Evolutionary conservation across 2,329 filamentous ascomycete genomes (phyloP).

Genomic region (Penicillium sp.): DNA sequence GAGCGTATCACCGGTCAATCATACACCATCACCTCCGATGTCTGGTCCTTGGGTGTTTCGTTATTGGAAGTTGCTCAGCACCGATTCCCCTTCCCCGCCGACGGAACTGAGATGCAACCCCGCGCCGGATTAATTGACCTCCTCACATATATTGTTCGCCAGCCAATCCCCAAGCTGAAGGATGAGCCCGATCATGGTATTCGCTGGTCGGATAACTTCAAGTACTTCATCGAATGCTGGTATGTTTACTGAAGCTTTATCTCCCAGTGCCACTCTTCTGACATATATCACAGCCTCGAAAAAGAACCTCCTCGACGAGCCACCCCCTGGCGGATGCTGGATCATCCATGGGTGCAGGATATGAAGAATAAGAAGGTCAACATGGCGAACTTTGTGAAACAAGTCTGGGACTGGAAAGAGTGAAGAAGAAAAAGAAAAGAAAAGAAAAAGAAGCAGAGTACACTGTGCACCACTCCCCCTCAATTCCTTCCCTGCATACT

Average conservation of each 20-base stretch:
- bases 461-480: background rate
- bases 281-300: conserved; percentile 69
- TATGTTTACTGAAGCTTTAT: conserved; percentile 47
- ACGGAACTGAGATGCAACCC: conserved; percentile 94
- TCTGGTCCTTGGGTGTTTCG: conserved; percentile 97
- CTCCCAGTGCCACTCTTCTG: conserved; percentile 14
- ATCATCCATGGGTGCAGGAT: conserved; percentile 98
- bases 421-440: conserved; percentile 34
- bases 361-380: conserved; percentile 97
- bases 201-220: conserved; percentile 95
- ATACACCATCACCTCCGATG: conserved; percentile 97
- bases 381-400: conserved; percentile 90
- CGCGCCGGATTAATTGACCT: conserved; percentile 91
- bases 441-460: background rate
- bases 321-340: conserved; percentile 97
- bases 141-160: conserved; percentile 94
- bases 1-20: conserved; percentile 97
- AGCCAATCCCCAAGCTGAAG: conserved; percentile 92
- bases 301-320: conserved; percentile 87
- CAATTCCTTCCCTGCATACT: conserved; percentile 8
- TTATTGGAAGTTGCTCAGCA: conserved; percentile 99
- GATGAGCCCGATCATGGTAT: conserved; percentile 90
- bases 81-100: conserved; percentile 95
- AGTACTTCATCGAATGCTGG: conserved; percentile 99
- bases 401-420: conserved; percentile 96